Conservation (phyloP, 495 filamentous ascomycete genomes). For the Daldinia bambusicola region DNA sequence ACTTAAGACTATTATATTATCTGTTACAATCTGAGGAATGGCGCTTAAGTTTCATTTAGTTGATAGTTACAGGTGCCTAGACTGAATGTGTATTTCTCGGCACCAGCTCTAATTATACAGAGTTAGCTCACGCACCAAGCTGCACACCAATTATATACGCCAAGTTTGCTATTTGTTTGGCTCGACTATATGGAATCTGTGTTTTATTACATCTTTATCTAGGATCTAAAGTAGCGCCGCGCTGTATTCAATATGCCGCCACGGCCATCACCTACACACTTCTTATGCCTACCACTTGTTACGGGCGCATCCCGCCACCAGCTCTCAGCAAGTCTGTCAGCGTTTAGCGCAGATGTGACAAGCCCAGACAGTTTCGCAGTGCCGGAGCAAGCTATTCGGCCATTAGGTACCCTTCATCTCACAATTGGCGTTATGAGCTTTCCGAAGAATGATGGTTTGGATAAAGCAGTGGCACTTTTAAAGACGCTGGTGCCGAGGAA, state of each 20-base stretch:
- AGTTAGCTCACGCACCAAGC: background rate
- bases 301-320: slow-evolving; percentile 69
- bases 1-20: too few species aligned
- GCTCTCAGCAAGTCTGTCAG: slow-evolving; percentile 66
- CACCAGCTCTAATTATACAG: background rate
- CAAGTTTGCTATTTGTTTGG: background rate
- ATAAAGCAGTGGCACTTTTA: slow-evolving; percentile 68
- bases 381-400: slow-evolving; percentile 73
- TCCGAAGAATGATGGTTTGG: slow-evolving; percentile 62
- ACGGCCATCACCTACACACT: slow-evolving; percentile 74
- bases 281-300: slow-evolving; percentile 84
- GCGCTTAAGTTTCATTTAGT: too few species aligned
- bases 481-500: slow-evolving; percentile 60
- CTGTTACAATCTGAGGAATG: too few species aligned
- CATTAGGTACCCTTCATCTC: slow-evolving; percentile 82
- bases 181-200: background rate
- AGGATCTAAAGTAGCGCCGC: background rate
- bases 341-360: slow-evolving; percentile 69
- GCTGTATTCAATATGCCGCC: slow-evolving; percentile 45
- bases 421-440: slow-evolving; percentile 91
- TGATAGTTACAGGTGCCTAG: too few species aligned
- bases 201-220: background rate
- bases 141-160: background rate
- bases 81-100: background rate
- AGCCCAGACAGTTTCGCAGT: slow-evolving; percentile 50